Conservation (phyloP, 768 basidiomycete genomes). For the Amanita rubescens region DNA sequence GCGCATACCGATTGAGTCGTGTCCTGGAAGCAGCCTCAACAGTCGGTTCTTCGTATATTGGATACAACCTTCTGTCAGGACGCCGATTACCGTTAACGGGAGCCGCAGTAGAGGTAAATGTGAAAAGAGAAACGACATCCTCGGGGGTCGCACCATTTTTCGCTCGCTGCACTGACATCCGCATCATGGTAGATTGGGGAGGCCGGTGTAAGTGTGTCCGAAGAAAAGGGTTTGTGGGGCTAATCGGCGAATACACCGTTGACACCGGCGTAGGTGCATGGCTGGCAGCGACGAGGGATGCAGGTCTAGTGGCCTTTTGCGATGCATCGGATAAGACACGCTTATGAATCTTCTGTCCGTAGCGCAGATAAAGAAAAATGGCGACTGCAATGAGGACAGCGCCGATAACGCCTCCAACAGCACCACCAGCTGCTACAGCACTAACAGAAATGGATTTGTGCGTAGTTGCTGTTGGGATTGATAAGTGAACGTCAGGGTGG, state of each 20-base stretch:
- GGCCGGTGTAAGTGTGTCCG: not conserved
- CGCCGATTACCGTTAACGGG: not conserved
- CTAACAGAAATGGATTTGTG: not conserved
- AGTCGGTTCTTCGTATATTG: constrained; percentile 1
- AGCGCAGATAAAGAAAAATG: not conserved
- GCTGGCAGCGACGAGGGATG: not conserved
- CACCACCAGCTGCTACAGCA: constrained; percentile 5
- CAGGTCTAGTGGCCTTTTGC: not conserved
- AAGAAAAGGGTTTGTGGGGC: not conserved
- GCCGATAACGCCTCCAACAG: not conserved
- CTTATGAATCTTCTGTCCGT: not conserved
- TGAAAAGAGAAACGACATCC: not conserved
- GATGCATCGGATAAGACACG: constrained; percentile 4
- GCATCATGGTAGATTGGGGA: not conserved
- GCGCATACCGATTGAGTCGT: constrained; percentile 1
- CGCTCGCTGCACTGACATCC: not conserved
- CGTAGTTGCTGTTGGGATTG: not conserved
- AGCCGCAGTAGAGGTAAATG: not conserved
- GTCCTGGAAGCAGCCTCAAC: not conserved
- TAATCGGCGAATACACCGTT: not conserved
- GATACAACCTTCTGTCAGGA: not conserved
- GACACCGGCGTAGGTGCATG: not conserved
- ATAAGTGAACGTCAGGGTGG: not conserved
- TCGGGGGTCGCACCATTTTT: not conserved
- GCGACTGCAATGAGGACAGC: not conserved